phyloP scores from a whole-genome alignment of 1,284 basidiomycete species.

The Caloboletus firmus region DNA sequence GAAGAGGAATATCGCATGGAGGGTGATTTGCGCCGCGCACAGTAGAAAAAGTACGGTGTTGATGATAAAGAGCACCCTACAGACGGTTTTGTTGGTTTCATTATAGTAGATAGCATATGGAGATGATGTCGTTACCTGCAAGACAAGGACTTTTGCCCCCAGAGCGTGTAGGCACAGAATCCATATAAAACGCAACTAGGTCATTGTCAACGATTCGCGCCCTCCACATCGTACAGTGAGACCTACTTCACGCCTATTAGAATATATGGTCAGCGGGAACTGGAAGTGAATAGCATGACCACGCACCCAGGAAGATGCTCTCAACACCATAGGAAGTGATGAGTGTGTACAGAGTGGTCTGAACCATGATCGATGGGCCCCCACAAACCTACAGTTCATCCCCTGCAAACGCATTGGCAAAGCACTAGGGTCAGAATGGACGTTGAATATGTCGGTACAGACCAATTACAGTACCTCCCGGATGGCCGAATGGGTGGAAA shows the following conservation, averaged over 20 bases:
- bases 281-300: background rate
- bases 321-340: constrained; percentile 11
- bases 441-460: background rate
- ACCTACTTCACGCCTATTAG: constrained; percentile 24
- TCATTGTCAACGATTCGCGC: background rate
- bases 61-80: constrained; percentile 13
- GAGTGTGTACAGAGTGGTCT: background rate
- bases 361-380: constrained; percentile 4
- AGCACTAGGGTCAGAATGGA: background rate
- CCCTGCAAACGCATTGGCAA: background rate
- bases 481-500: background rate
- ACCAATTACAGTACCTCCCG: background rate
- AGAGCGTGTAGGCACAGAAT: constrained; percentile 22
- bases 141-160: constrained; percentile 6
- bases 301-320: constrained; percentile 22
- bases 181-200: constrained; percentile 20
- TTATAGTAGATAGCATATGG: background rate
- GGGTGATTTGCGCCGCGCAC: constrained; percentile 8
- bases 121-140: constrained; percentile 13
- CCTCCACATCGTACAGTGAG: background rate
- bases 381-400: background rate
- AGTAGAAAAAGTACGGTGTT: constrained; percentile 21
- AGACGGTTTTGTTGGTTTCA: background rate
- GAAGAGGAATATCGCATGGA: constrained; percentile 10
- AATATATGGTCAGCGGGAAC: background rate